These are phyloP conservation scores for Cladophialophora exuberans DNA, from an alignment of 2,329 filamentous ascomycete species.

Conservation along the genomic window DNA sequence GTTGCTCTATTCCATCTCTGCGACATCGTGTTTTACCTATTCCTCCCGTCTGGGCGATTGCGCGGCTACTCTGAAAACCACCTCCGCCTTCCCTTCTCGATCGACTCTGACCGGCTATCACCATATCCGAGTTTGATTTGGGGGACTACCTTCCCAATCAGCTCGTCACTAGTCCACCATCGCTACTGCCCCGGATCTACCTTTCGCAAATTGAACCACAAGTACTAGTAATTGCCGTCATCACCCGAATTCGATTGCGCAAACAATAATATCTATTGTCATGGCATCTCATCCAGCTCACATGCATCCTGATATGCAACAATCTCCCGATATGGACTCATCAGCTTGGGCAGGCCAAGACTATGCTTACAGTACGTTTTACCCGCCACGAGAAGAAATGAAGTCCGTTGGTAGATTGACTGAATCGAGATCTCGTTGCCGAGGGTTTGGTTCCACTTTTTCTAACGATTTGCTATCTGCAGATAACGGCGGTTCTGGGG, in stretches of 20 bases:
- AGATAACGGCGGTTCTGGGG: conserved; percentile 26
- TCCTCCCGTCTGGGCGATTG: conserved; percentile 9
- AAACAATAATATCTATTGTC: conserved; percentile 16
- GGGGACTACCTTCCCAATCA: conserved; percentile 1
- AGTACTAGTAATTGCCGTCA: neutral
- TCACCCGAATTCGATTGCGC: neutral
- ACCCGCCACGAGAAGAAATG: no score
- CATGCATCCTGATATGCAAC: conserved; percentile 22
- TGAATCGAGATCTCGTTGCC: no score
- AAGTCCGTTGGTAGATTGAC: no score
- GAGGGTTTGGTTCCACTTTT: no score
- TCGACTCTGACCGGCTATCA: conserved; percentile 6
- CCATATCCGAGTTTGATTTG: conserved; percentile 8
- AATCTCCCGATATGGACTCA: conserved; percentile 23
- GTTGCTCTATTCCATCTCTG: conserved; percentile 3
- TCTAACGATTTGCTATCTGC: neutral
- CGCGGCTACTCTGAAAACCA: conserved; percentile 10
- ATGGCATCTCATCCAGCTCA: conserved; percentile 18
- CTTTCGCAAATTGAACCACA: neutral
- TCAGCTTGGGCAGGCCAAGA: conserved; percentile 25
- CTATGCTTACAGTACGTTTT: conserved; percentile 26
- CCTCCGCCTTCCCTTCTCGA: conserved; percentile 9
- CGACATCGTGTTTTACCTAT: conserved; percentile 5
- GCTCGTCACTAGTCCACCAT: neutral
- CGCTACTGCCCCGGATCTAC: neutral